Evolutionary conservation across 306 rosid species (phyloP).

Genomic region (Spatholobus suberectus): DNA sequence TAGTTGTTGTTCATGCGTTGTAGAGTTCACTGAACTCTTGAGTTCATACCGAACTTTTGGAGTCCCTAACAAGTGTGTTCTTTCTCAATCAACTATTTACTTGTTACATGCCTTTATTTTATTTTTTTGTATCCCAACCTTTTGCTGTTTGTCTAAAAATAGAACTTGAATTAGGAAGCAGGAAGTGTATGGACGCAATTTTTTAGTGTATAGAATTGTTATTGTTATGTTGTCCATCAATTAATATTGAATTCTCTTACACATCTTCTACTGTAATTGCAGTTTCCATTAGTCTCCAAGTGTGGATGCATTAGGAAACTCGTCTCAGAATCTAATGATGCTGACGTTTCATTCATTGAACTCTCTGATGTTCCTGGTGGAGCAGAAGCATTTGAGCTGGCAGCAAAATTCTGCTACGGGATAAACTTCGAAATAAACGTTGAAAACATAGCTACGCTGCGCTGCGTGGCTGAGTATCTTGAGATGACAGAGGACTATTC

Average conservation of each 20-base stretch:
- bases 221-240: background rate
- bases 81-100: background rate
- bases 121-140: background rate
- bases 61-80: background rate
- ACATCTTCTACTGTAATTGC: slow-evolving; percentile 36
- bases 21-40: background rate
- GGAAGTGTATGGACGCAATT: background rate
- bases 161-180: slow-evolving; percentile 34
- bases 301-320: slow-evolving; percentile 82
- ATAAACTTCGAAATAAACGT: slow-evolving; percentile 84
- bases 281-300: slow-evolving; percentile 93
- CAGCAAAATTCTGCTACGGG: slow-evolving; percentile 97
- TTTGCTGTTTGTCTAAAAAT: background rate
- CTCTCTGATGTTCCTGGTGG: slow-evolving; percentile 85
- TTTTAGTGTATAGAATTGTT: background rate
- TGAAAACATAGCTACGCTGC: slow-evolving; percentile 78
- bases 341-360: slow-evolving; percentile 64
- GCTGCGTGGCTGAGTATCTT: slow-evolving; percentile 90
- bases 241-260: slow-evolving; percentile 28
- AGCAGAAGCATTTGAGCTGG: slow-evolving; percentile 89
- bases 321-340: slow-evolving; percentile 73
- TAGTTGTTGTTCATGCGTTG: background rate
- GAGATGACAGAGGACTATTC: slow-evolving; percentile 93
- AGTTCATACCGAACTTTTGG: background rate
- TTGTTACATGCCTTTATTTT: background rate